phyloP scores from a whole-genome alignment of 768 basidiomycete genomes.

The Lactarius akahatsu region DNA sequence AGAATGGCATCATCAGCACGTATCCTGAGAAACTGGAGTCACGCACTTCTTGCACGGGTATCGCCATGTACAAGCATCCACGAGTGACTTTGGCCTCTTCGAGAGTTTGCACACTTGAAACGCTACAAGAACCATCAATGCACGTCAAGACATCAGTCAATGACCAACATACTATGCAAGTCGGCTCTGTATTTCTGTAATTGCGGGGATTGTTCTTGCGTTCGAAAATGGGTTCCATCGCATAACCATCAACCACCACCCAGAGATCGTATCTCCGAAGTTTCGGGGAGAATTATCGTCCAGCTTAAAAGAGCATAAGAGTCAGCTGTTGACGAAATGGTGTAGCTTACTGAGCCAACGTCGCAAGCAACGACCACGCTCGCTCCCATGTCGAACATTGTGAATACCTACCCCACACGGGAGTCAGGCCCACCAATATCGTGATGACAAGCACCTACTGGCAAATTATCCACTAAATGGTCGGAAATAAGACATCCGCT shows the following conservation, averaged over 20 bases:
- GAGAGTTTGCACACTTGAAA: conserved; percentile 91
- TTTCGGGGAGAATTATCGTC: conserved; percentile 95
- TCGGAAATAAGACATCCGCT: conserved; percentile 14
- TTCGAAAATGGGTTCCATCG: conserved; percentile 90
- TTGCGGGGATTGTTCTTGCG: conserved; percentile 74
- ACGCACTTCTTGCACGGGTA: conserved; percentile 90
- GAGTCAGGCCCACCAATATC: background rate
- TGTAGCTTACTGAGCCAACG: conserved; percentile 71
- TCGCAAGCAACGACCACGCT: conserved; percentile 90
- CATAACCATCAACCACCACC: conserved; percentile 94
- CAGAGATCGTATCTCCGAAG: conserved; percentile 93
- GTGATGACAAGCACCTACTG: conserved; percentile 46
- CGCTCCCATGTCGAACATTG: conserved; percentile 92
- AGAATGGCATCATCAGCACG: background rate
- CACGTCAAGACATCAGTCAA: conserved; percentile 20
- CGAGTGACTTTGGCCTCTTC: conserved; percentile 92
- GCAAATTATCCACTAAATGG: conserved; percentile 77
- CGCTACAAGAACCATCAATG: conserved; percentile 47
- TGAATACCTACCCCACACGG: conserved; percentile 56
- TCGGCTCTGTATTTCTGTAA: conserved; percentile 91
- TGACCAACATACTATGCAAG: conserved; percentile 79
- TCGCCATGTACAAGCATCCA: conserved; percentile 86
- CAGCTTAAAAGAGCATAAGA: conserved; percentile 45
- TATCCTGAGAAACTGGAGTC: background rate
- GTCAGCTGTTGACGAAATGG: background rate